These are phyloP conservation scores for Sphagnum tenellum DNA, from an alignment of 225 moss, liverwort and hornwort species.

Conservation along the genomic window DNA sequence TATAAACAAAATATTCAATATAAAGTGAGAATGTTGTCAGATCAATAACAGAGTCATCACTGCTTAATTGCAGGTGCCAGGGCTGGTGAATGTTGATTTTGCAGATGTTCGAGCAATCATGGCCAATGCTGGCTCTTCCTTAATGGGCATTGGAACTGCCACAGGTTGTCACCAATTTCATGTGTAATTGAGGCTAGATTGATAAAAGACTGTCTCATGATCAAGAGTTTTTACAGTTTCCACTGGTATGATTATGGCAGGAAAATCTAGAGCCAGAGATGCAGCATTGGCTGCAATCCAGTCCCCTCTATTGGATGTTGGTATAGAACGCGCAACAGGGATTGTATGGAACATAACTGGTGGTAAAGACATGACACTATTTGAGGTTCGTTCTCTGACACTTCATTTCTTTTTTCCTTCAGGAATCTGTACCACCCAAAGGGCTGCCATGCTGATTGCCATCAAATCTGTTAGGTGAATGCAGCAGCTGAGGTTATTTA, in stretches of 20 bases:
- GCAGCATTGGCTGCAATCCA: conserved; percentile 77
- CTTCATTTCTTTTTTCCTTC: no score
- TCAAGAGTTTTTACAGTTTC: no score
- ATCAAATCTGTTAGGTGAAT: no score
- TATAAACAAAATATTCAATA: no score
- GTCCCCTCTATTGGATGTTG: conserved; percentile 77
- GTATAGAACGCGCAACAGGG: conserved; percentile 80
- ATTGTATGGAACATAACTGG: conserved; percentile 87
- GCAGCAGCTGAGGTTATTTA: no score
- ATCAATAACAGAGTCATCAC: no score
- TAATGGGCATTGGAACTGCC: conserved; percentile 77
- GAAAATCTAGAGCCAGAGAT: conserved; percentile 77
- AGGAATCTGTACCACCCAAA: no score
- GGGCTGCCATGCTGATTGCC: no score
- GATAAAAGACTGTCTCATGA: no score
- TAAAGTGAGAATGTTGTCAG: no score
- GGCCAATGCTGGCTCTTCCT: conserved; percentile 78
- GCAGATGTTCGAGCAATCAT: conserved; percentile 81
- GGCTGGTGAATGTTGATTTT: conserved; percentile 78
- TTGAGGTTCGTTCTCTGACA: conserved; percentile 33
- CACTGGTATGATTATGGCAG: conserved; percentile 1
- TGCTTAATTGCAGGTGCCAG: conserved; percentile 48
- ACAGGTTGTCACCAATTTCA: conserved; percentile 7
- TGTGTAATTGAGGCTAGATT: no score
- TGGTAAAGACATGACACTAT: conserved; percentile 73